A percentile compares a stretch with the other conserved stretches of the same genome.
Conservation (phyloP, 2,329 filamentous ascomycete genomes). For the Aureobasidium sp. region DNA sequence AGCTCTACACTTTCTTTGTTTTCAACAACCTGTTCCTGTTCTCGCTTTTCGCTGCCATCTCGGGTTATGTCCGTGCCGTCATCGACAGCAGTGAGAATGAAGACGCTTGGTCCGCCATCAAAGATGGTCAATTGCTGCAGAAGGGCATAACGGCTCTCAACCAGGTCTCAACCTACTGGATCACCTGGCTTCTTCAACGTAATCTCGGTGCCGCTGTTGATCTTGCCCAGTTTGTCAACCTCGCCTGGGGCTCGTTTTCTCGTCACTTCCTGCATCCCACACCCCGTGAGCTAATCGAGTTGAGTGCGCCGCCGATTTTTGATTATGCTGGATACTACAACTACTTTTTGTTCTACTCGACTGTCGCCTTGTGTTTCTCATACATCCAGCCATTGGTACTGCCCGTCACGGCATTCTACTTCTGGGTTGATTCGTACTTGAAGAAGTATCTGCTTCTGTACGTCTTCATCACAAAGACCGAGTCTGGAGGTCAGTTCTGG, state of each 20-base stretch:
- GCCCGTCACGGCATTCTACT: slow-evolving; percentile 82
- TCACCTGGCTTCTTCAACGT: slow-evolving; percentile 86
- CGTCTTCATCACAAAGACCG: slow-evolving; percentile 92
- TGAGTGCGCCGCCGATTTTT: slow-evolving; percentile 85
- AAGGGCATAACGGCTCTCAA: slow-evolving; percentile 70
- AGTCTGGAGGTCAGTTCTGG: slow-evolving; percentile 92
- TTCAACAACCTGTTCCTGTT: slow-evolving; percentile 97
- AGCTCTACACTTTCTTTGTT: slow-evolving; percentile 91
- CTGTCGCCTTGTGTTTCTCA: slow-evolving; percentile 78
- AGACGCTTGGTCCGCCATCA: slow-evolving; percentile 62
- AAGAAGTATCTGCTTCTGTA: slow-evolving; percentile 93
- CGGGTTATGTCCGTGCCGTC: slow-evolving; percentile 63
- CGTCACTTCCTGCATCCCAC: slow-evolving; percentile 82
- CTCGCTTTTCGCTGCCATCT: slow-evolving; percentile 80
- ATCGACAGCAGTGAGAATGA: slow-evolving; percentile 52
- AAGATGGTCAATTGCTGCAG: slow-evolving; percentile 54
- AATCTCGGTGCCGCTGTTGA: slow-evolving; percentile 92
- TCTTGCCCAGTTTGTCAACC: slow-evolving; percentile 76
- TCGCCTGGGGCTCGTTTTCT: slow-evolving; percentile 77
- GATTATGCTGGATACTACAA: slow-evolving; percentile 98
- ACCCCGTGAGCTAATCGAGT: slow-evolving; percentile 82
- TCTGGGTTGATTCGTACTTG: slow-evolving; percentile 74
- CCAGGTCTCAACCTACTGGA: slow-evolving; percentile 82
- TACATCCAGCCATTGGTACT: slow-evolving; percentile 82
- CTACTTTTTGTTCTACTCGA: slow-evolving; percentile 92